phyloP scores from a whole-genome alignment of 306 rosid species.

The Cucumis melo region DNA sequence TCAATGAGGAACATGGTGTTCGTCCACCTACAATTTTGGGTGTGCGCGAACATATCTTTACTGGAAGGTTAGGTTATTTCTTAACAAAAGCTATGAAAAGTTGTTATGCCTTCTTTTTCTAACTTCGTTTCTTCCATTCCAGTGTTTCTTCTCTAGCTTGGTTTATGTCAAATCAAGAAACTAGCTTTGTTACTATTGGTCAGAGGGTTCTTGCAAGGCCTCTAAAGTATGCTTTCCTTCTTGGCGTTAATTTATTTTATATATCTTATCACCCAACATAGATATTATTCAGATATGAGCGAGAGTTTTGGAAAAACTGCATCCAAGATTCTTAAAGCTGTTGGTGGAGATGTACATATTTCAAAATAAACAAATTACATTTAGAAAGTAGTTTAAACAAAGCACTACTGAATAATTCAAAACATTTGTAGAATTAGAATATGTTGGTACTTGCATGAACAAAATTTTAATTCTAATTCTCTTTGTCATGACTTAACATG shows the following conservation, averaged over 20 bases:
- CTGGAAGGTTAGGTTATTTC: conserved; percentile 65
- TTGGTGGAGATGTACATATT: no score
- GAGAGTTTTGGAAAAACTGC: no score
- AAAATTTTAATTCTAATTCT: not conserved
- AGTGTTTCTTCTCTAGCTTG: conserved; percentile 99
- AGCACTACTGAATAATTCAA: no score
- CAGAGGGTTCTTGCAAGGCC: conserved; percentile 99
- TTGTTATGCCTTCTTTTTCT: not conserved
- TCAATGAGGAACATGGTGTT: conserved; percentile 90
- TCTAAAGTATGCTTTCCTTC: conserved; percentile 53
- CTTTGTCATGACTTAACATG: not conserved
- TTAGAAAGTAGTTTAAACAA: no score
- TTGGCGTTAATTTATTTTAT: conserved; percentile 5
- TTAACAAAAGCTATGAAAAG: conserved; percentile 1
- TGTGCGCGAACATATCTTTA: conserved; percentile 94
- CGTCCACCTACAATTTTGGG: conserved; percentile 91
- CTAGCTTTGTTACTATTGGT: conserved; percentile 89
- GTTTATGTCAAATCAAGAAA: conserved; percentile 99
- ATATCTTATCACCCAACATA: not conserved
- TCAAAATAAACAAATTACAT: no score
- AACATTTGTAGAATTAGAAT: no score
- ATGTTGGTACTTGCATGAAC: no score
- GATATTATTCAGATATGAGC: not conserved
- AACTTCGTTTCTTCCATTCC: conserved; percentile 10
- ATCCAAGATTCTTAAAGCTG: not conserved